phyloP scores from a whole-genome alignment of 768 basidiomycete genomes.

The Leccinum variicolor region DNA sequence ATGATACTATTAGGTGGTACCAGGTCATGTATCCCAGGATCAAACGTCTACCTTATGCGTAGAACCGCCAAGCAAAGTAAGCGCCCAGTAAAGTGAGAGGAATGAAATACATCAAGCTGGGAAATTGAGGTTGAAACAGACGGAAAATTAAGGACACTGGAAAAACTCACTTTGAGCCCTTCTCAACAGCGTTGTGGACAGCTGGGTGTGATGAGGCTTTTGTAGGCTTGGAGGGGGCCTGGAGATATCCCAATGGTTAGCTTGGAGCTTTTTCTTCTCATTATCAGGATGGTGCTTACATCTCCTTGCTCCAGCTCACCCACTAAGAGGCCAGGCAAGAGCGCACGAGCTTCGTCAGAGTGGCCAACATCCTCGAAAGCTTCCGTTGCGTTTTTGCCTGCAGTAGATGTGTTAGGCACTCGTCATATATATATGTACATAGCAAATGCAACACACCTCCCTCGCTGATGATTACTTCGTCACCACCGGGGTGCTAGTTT shows the following conservation, averaged over 20 bases:
- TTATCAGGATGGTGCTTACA: constrained; percentile 38
- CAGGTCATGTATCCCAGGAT: not conserved
- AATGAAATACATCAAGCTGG: constrained; percentile 77
- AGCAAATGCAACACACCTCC: constrained; percentile 56
- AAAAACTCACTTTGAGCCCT: constrained; percentile 62
- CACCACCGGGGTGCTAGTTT: constrained; percentile 89
- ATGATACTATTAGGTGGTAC: constrained; percentile 5
- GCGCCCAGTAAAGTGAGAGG: constrained; percentile 76
- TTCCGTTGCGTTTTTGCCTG: constrained; percentile 94
- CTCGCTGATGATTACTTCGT: constrained; percentile 95
- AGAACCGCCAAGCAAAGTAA: constrained; percentile 87
- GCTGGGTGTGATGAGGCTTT: constrained; percentile 41
- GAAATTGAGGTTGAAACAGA: constrained; percentile 1
- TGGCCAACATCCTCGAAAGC: constrained; percentile 99
- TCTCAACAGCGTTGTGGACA: constrained; percentile 49
- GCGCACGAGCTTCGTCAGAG: constrained; percentile 92
- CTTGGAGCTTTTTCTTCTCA: not conserved
- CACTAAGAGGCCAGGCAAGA: constrained; percentile 74
- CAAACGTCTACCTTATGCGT: constrained; percentile 32
- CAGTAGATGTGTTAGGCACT: constrained; percentile 4
- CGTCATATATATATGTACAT: not conserved
- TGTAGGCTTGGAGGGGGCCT: constrained; percentile 54
- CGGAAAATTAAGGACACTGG: not conserved
- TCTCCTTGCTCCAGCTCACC: constrained; percentile 77
- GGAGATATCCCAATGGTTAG: constrained; percentile 1